Evolutionary conservation across 192 early-diverging fungal species (phyloP), one percentile per base, ranked within the genome.

Genomic region (Chytriomyces sp.): DNA sequence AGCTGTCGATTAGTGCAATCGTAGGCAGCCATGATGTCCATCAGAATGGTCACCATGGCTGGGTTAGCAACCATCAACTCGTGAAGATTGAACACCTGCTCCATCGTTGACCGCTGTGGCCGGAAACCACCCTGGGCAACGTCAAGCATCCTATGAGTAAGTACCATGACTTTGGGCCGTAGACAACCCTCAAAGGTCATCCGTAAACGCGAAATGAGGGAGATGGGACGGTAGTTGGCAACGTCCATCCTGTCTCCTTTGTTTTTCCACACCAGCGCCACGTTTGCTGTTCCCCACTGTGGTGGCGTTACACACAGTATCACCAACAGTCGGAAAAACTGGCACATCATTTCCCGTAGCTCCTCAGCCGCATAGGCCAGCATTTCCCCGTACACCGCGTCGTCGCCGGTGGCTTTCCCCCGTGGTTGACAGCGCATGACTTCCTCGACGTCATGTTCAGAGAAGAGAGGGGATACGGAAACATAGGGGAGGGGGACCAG

Each of bases 11-110:
- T 67, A 11, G 24, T 24, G 46, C 9, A 18, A 24, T 67, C 66
- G 46, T 67, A 67, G 7, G 66, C 66, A 13, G 66, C 44, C 11
- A 7, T 13, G 18, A 67, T 67, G 46, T 67, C 66, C 66, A 67
- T 7, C 35, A 45, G 45, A 7, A 24, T 45, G 6, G 46, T 47
- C 7, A 45, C 11, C 6, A 23, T 23, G 28, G 28, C 45, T 9
- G 35, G 46, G 46, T 67, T 13, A 24, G 9, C 7, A 24, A 63
- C 61, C 24, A 63, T 63, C 7, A 63, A 7, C 24, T 63, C 61
- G 24, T 67, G 7, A 9, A 45, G 11, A 23, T 13, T 67, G n/a
- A n/a, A n/a, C n/a, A n/a, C n/a, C n/a, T n/a, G n/a, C n/a, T n/a
- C n/a, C n/a, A n/a, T n/a, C n/a, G n/a, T n/a, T n/a, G n/a, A 35